Percentiles rank a stretch among this genome's conserved stretches.
Evolutionary conservation across 2,329 filamentous ascomycete genomes (phyloP).

Genomic region (Cercospora citrullina): DNA sequence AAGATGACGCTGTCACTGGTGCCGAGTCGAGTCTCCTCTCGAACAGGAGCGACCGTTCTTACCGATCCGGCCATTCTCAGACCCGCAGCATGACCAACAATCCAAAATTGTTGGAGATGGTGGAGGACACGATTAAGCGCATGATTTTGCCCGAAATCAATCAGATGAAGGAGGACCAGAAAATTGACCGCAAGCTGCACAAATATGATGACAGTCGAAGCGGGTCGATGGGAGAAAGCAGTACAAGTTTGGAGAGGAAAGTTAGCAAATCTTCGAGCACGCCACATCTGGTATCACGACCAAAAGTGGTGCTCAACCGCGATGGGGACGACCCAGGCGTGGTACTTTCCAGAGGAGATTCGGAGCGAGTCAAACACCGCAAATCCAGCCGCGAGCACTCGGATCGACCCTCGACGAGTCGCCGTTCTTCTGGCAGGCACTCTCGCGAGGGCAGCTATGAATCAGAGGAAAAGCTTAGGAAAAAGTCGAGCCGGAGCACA

Average conservation of each 20-base stretch:
- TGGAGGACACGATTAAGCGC: conserved; percentile 88
- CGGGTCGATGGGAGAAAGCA: conserved; percentile 52
- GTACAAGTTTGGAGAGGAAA: conserved; percentile 51
- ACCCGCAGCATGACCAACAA: conserved; percentile 86
- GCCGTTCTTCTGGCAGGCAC: conserved; percentile 32
- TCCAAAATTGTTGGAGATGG: conserved; percentile 83
- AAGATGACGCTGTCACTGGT: conserved; percentile 53
- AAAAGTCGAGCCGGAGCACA: conserved; percentile 56
- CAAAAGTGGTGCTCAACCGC: conserved; percentile 61
- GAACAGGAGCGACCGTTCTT: conserved; percentile 61
- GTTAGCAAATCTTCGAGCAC: conserved; percentile 63
- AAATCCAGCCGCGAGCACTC: conserved; percentile 52
- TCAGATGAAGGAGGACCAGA: conserved; percentile 86
- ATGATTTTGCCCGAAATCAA: conserved; percentile 90
- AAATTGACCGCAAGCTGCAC: conserved; percentile 68
- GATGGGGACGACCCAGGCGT: conserved; percentile 60
- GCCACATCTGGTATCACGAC: conserved; percentile 59
- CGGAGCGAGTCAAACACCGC: conserved; percentile 54
- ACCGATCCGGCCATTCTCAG: conserved; percentile 59
- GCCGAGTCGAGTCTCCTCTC: conserved; percentile 64
- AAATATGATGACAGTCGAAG: conserved; percentile 67
- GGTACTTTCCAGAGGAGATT: conserved; percentile 56
- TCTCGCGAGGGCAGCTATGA: conserved; percentile 32
- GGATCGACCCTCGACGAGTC: conserved; percentile 32
- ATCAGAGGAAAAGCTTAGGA: conserved; percentile 53